These are phyloP conservation scores for Colletotrichum sp. DNA, from an alignment of 2,329 filamentous ascomycete genomes.

Conservation along the genomic window DNA sequence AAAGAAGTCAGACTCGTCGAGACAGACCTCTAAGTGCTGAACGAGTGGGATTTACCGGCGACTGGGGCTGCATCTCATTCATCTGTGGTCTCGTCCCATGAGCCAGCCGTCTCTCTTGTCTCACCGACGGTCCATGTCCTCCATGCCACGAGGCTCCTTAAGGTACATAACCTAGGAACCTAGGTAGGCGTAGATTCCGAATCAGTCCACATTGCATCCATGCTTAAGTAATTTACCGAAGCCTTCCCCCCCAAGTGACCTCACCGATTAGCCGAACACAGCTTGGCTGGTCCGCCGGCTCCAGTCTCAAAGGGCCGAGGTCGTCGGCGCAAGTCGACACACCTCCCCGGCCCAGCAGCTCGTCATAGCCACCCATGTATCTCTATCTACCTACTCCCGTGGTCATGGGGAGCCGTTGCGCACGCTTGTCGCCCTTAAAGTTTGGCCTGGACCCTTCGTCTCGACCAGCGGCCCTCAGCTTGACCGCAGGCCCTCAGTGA, in stretches of 20 bases:
- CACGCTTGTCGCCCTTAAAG: background rate
- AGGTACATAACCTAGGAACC: background rate
- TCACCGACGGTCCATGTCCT: background rate
- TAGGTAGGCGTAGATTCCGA: background rate
- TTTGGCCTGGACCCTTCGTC: background rate
- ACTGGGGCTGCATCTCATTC: background rate
- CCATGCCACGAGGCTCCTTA: background rate
- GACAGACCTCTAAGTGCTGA: background rate
- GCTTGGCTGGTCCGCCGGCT: background rate
- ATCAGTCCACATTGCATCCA: background rate
- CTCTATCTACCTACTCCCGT: background rate
- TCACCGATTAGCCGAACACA: conserved; percentile 12
- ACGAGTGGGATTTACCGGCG: background rate
- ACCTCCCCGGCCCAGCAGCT: background rate
- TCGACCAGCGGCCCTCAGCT: background rate
- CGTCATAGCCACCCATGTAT: background rate
- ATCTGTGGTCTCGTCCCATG: background rate
- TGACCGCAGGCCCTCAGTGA: background rate
- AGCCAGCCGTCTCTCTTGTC: background rate
- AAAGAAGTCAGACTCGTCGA: background rate
- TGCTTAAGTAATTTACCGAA: background rate
- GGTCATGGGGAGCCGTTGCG: background rate
- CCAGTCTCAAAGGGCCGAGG: conserved; percentile 6
- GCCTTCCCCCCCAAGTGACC: background rate
- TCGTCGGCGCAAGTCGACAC: background rate